Evolutionary conservation across 352 stramenopile genomes (phyloP).

Genomic region (Phytophthora palmivora): DNA sequence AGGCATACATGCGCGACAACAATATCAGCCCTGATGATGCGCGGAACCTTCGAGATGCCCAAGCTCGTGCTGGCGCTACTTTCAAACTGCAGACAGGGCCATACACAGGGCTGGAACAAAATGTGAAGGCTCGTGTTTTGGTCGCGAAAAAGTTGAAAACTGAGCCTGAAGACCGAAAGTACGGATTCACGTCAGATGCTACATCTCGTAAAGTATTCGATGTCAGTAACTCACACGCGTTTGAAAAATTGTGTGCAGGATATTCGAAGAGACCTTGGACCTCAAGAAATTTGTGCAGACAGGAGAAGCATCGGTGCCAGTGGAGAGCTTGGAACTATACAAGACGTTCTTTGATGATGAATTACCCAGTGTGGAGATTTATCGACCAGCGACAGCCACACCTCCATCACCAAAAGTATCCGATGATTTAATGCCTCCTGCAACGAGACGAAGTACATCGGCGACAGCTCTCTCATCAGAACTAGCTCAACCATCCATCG

Average conservation of each 20-base stretch:
- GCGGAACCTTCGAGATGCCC: slow-evolving; percentile 63
- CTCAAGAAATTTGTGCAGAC: slow-evolving; percentile 72
- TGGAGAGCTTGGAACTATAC: slow-evolving; percentile 78
- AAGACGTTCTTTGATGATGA: slow-evolving; percentile 85
- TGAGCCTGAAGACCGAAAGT: slow-evolving; percentile 65
- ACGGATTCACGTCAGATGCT: slow-evolving; percentile 4
- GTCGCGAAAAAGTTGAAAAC: slow-evolving; percentile 85
- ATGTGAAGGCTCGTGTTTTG: slow-evolving; percentile 79
- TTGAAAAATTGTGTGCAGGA: slow-evolving; percentile 30
- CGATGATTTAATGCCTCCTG: slow-evolving; percentile 29
- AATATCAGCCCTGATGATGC: slow-evolving; percentile 78
- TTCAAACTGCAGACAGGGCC: slow-evolving; percentile 82
- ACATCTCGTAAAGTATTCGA: neutral
- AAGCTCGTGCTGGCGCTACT: slow-evolving; percentile 73
- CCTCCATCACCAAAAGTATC: neutral
- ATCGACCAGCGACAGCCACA: slow-evolving; percentile 24
- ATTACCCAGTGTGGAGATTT: slow-evolving; percentile 65
- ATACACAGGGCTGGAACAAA: slow-evolving; percentile 84
- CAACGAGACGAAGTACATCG: slow-evolving; percentile 32
- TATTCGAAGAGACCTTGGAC: slow-evolving; percentile 77
- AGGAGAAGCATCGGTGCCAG: slow-evolving; percentile 55
- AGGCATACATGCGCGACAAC: slow-evolving; percentile 81
- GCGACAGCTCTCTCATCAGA: slow-evolving; percentile 34
- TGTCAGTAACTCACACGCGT: neutral
- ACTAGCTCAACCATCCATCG: slow-evolving; percentile 39